phyloP scores from a whole-genome alignment of 345 rosid genomes.

The Syzygium aromaticum region DNA sequence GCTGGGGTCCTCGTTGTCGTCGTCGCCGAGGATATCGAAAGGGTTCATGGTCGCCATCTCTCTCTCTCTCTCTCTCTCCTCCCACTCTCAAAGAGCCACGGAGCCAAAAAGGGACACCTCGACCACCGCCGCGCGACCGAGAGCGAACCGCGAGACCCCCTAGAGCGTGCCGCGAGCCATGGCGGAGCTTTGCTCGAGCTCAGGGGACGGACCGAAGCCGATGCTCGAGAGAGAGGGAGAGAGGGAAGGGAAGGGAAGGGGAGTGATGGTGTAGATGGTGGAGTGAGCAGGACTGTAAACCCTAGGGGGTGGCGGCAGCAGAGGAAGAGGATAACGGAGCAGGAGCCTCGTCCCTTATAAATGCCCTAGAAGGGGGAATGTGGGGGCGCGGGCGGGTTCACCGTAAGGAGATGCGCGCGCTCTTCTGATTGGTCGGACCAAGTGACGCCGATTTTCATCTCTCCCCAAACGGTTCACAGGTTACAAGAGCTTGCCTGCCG shows the following conservation, averaged over 20 bases:
- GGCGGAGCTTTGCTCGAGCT: not conserved
- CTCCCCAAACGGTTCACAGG: too few relatives aligned
- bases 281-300: conserved; percentile 12
- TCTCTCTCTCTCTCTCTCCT: not conserved
- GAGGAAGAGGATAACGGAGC: not conserved
- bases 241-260: not conserved
- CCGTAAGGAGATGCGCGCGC: not conserved
- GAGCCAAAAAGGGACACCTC: not conserved
- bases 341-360: conserved; percentile 22
- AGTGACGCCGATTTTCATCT: not conserved
- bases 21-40: conserved; percentile 75
- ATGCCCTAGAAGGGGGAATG: conserved; percentile 25
- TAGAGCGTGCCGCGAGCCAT: conserved; percentile 33
- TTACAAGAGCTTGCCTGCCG: too few relatives aligned
- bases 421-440: not conserved
- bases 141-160: conserved; percentile 16
- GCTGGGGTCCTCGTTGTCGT: conserved; percentile 77
- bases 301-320: conserved; percentile 53
- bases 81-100: too few relatives aligned
- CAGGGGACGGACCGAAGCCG: not conserved
- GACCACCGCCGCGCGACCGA: not conserved
- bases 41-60: conserved; percentile 87
- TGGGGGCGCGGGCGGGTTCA: conserved; percentile 3
- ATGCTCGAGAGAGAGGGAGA: not conserved
- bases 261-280: not conserved